Base-by-base conservation (phyloP, 2,329 filamentous ascomycete genomes). In the Nemania sp. region DNA sequence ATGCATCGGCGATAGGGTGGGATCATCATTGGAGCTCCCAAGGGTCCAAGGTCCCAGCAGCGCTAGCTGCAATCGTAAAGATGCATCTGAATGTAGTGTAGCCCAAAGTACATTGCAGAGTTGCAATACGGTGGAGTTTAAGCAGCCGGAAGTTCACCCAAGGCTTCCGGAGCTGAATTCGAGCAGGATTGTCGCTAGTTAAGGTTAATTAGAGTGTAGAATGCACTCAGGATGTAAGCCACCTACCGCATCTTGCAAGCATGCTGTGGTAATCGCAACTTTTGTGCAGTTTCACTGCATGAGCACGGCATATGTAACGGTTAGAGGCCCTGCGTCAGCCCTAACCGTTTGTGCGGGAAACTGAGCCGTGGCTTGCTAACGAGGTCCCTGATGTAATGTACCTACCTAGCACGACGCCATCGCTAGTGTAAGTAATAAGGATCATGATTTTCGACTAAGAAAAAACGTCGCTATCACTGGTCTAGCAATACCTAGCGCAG, bases 41-140 rank as follows among this genome's bases (percentile, higher is more conserved):
- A 31, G 26, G 8, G 12, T 22, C 22, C 24, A 23, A 40, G 39
- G 34, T 26, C 41, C 49, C 42, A 52, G 37, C 43, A n/a, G n/a
- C n/a, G n/a, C n/a, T n/a, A n/a, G n/a, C n/a, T n/a, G n/a, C n/a
- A n/a, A n/a, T n/a, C n/a, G n/a, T n/a, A n/a, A n/a, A n/a, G n/a
- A n/a, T n/a, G n/a, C n/a, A n/a, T n/a, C n/a, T n/a, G n/a, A n/a
- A n/a, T n/a, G n/a, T n/a, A n/a, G n/a, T n/a, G n/a, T n/a, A n/a
- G n/a, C n/a, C n/a, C 6, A 43, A 56, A 45, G 48, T 42, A n/a
- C 52, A 48, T 2, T 56, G 52, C 56, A 58, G 42, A 48, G 52
- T 52, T 14, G 34, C 34, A 49, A 39, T 46, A 6, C 8, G 33
- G 3, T 31, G 28, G 36, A 28, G 12, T 28, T 23, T 34, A 34